A percentile compares a stretch with the other conserved stretches of the same genome.
Conservation (phyloP, 2,329 filamentous ascomycete species). For the Colletotrichum magnum region DNA sequence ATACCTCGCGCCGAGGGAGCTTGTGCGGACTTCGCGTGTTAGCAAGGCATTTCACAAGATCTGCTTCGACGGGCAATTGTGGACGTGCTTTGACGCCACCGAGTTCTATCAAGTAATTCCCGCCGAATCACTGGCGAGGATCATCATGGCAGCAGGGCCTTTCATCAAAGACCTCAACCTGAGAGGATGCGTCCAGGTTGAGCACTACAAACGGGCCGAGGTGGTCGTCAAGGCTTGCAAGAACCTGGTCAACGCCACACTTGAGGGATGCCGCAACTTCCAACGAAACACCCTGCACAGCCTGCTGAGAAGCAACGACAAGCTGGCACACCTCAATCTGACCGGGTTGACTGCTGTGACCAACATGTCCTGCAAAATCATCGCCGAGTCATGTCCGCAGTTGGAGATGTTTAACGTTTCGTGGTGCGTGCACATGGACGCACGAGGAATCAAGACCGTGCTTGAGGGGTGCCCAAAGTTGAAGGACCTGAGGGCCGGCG, state of each 20-base stretch:
- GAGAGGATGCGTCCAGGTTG: constrained; percentile 89
- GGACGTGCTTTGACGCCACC: constrained; percentile 86
- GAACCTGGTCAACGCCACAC: constrained; percentile 88
- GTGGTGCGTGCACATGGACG: constrained; percentile 91
- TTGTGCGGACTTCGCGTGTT: constrained; percentile 83
- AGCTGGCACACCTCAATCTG: constrained; percentile 87
- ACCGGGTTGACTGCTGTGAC: constrained; percentile 85
- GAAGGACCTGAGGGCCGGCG: constrained; percentile 84
- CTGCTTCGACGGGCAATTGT: constrained; percentile 96
- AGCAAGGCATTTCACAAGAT: constrained; percentile 84
- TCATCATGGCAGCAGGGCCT: constrained; percentile 87
- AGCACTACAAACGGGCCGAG: constrained; percentile 83
- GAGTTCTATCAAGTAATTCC: constrained; percentile 92
- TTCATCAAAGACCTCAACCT: constrained; percentile 94
- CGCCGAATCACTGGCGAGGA: constrained; percentile 84
- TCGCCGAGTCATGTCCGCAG: constrained; percentile 83
- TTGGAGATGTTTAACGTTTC: constrained; percentile 91
- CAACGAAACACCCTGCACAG: constrained; percentile 83
- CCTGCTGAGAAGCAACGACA: constrained; percentile 80
- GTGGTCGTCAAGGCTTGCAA: constrained; percentile 86
- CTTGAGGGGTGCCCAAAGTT: constrained; percentile 80
- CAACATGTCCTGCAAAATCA: constrained; percentile 88
- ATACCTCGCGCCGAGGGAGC: constrained; percentile 83
- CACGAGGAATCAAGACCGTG: constrained; percentile 80
- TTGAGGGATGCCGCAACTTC: constrained; percentile 92